Evolutionary conservation across 495 filamentous ascomycete species (phyloP), one percentile per base, ranked within the genome.

Genomic region (Penicillium antarcticum): DNA sequence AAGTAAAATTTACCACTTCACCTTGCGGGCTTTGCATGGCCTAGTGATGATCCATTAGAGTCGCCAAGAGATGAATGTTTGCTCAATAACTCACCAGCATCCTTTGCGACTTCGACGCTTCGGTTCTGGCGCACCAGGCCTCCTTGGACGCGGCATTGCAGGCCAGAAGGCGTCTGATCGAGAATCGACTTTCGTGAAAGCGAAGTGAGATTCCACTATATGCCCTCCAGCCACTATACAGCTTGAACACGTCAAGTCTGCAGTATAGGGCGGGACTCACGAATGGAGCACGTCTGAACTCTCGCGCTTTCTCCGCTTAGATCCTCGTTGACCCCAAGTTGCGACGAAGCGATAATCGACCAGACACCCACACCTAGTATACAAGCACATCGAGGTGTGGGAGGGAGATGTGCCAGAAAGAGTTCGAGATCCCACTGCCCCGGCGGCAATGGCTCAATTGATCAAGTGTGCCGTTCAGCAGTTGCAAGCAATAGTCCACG

Each of bases 11-110:
- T 73, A 80, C 79, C 89, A 94, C 74, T 95, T 94, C 54, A 94
- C 84, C 65, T 92, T 95, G 45, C 87, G 80, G 46, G 83, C 80
- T 69, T 95, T 95, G 72, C 89, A 95, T 17, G 86, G 87, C 86
- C 87, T 91, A 47, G 32, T 19, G 7, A 13, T 14, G 17, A 11
- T 19, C 26, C 26, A 16, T 62, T 40, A 63, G 57, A 36, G 13
- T 36, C 11, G 14, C 14, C 35, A 18, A 26, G 24, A 32, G 13
- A 17, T 47, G 29, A 48, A 32, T 21, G 19, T 8, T 6, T 31
- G 29, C 16, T 45, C 32, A 34, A 44, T n/a, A 33, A 76, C 83
- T 74, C 70, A 91, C 89, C 89, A 92, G 70, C 89, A 95, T 55
- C 89, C 89, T 71, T 87, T 91, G 38, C 89, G 80, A 61, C 87